A percentile compares a stretch with the other conserved stretches of the same genome.
Conservation (phyloP, 495 filamentous ascomycete species). For the Penicillium angulare region DNA sequence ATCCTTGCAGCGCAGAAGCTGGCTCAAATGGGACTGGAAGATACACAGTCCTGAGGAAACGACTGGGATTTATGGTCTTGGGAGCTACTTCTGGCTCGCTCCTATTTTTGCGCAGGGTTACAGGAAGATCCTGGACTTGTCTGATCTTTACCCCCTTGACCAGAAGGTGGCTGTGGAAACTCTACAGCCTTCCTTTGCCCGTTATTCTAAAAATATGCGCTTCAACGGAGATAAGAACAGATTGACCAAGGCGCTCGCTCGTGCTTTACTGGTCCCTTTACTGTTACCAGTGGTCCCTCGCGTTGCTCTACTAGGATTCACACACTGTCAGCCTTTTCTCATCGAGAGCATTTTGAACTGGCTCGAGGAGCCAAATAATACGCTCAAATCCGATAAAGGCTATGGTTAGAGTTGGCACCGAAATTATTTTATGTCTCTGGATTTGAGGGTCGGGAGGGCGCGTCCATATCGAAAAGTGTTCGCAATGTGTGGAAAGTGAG, state of each 20-base stretch:
- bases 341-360: not conserved
- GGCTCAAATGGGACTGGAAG: not conserved
- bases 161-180: not conserved
- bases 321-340: not conserved
- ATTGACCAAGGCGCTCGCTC: not conserved
- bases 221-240: not conserved
- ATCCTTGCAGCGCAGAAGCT: not conserved
- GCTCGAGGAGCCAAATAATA: not conserved
- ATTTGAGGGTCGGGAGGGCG: too few species aligned
- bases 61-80: not conserved
- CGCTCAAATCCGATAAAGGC: not conserved
- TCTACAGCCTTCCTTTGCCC: not conserved
- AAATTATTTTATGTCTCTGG: too few species aligned
- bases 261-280: not conserved
- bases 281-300: not conserved
- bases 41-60: not conserved
- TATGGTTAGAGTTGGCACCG: not conserved
- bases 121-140: not conserved
- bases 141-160: not conserved
- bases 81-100: not conserved
- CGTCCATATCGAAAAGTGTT: too few species aligned
- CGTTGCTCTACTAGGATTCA: not conserved
- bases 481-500: too few species aligned
- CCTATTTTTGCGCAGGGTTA: not conserved
- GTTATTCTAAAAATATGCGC: not conserved